A percentile compares a stretch with the other conserved stretches of the same genome.
These are phyloP conservation scores for Aspergillus tamarii DNA, from an alignment of 2,329 filamentous ascomycete genomes.

Conservation along the genomic window DNA sequence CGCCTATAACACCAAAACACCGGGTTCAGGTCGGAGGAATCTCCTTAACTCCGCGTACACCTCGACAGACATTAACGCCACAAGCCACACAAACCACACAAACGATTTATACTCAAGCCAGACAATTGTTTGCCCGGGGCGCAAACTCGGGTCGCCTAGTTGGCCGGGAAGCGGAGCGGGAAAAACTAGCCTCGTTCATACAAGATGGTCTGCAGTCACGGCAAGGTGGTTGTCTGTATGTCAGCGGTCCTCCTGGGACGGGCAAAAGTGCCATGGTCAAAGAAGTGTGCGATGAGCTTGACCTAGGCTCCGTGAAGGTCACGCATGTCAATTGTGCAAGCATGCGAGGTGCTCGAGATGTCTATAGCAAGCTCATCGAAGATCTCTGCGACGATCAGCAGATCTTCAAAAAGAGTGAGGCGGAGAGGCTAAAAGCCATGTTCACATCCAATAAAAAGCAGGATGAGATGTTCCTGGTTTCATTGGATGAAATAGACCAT, in stretches of 20 bases:
- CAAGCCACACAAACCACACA: slow-evolving; percentile 53
- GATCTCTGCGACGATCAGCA: slow-evolving; percentile 66
- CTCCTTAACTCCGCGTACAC: slow-evolving; percentile 76
- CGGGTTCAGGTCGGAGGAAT: slow-evolving; percentile 77
- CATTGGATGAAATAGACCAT: slow-evolving; percentile 93
- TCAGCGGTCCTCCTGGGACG: slow-evolving; percentile 93
- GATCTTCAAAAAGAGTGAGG: slow-evolving; percentile 67
- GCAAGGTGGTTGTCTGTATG: slow-evolving; percentile 82
- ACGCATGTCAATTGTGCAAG: slow-evolving; percentile 97
- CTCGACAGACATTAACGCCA: slow-evolving; percentile 72
- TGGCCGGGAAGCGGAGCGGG: slow-evolving; percentile 71
- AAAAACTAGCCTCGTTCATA: slow-evolving; percentile 71
- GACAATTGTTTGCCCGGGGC: slow-evolving; percentile 83
- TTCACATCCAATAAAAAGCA: slow-evolving; percentile 67
- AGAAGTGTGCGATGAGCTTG: slow-evolving; percentile 69
- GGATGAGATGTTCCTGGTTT: slow-evolving; percentile 71
- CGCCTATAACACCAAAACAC: slow-evolving; percentile 80
- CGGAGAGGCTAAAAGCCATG: slow-evolving; percentile 68
- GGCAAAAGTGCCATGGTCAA: slow-evolving; percentile 94
- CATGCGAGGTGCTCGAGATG: slow-evolving; percentile 82
- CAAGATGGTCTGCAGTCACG: slow-evolving; percentile 61
- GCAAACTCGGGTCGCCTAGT: slow-evolving; percentile 74
- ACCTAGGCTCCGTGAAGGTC: slow-evolving; percentile 61
- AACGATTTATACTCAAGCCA: slow-evolving; percentile 83
- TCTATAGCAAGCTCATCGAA: slow-evolving; percentile 78